Percentiles rank a stretch among this genome's conserved stretches.
Conservation (phyloP, 345 rosid genomes). For the Luvunga scandens region DNA sequence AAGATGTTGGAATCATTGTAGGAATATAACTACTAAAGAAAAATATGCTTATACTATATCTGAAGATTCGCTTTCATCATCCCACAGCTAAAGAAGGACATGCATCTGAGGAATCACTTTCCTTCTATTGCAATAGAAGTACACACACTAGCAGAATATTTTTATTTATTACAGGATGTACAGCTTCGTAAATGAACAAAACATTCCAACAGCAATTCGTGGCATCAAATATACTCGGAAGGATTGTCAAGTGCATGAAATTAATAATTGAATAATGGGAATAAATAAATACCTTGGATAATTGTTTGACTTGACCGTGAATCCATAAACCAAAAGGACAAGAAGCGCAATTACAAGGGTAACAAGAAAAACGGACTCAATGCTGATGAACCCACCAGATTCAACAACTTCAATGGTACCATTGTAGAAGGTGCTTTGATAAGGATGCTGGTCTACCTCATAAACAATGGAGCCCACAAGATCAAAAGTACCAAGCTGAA, state of each 20-base stretch:
- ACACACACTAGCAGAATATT: not conserved
- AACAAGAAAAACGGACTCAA: conserved; percentile 84
- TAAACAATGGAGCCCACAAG: conserved; percentile 78
- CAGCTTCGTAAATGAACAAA: not conserved
- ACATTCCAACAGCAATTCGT: not conserved
- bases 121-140: not conserved
- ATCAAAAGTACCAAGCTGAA: conserved; percentile 89
- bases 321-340: conserved; percentile 63
- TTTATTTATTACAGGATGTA: not conserved
- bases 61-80: no score
- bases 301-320: conserved; percentile 59
- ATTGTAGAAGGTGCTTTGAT: conserved; percentile 69
- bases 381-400: conserved; percentile 66
- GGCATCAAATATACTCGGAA: not conserved
- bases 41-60: not conserved
- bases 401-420: conserved; percentile 94
- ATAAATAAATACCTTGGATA: conserved; percentile 63
- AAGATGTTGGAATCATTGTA: not conserved
- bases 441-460: conserved; percentile 77
- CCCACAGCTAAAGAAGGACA: no score
- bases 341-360: conserved; percentile 68
- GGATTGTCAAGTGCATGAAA: not conserved
- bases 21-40: not conserved
- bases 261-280: not conserved
- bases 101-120: no score